A percentile compares a stretch with the other conserved stretches of the same genome.
These are phyloP conservation scores for Pichia cactophila DNA, from an alignment of 1,139 yeast species.

Conservation along the genomic window DNA sequence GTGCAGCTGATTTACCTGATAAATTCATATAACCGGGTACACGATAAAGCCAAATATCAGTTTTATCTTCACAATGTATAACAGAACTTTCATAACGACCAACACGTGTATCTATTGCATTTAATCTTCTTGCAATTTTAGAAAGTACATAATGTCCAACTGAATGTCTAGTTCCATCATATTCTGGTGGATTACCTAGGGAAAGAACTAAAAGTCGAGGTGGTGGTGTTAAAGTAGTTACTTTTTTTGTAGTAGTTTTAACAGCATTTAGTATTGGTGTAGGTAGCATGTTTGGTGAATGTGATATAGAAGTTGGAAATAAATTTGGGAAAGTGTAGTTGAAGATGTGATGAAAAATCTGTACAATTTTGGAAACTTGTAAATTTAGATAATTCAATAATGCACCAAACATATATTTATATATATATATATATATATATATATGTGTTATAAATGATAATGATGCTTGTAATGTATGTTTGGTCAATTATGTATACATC, in stretches of 20 bases:
- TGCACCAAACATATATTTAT: background rate
- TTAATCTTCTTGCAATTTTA: background rate
- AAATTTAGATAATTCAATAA: too few species aligned
- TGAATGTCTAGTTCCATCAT: conserved; percentile 62
- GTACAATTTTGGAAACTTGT: background rate
- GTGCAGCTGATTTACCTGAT: conserved; percentile 48
- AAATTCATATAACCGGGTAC: conserved; percentile 60
- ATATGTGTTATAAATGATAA: too few species aligned
- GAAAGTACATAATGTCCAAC: conserved; percentile 53
- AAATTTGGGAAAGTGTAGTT: background rate
- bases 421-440: background rate
- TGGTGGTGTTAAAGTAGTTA: background rate
- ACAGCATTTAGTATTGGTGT: background rate
- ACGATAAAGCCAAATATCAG: conserved; percentile 34
- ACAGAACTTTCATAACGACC: conserved; percentile 3
- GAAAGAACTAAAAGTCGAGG: conserved; percentile 29
- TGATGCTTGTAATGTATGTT: too few species aligned
- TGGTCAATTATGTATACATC: too few species aligned
- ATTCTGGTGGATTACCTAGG: conserved; percentile 69
- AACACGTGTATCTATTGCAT: conserved; percentile 1
- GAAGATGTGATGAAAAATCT: background rate
- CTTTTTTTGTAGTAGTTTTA: background rate
- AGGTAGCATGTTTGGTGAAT: background rate
- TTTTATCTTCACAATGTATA: background rate
- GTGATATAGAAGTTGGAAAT: background rate